These are phyloP conservation scores for Solioccasus polychromus DNA, from an alignment of 768 basidiomycete species.

Conservation along the genomic window DNA sequence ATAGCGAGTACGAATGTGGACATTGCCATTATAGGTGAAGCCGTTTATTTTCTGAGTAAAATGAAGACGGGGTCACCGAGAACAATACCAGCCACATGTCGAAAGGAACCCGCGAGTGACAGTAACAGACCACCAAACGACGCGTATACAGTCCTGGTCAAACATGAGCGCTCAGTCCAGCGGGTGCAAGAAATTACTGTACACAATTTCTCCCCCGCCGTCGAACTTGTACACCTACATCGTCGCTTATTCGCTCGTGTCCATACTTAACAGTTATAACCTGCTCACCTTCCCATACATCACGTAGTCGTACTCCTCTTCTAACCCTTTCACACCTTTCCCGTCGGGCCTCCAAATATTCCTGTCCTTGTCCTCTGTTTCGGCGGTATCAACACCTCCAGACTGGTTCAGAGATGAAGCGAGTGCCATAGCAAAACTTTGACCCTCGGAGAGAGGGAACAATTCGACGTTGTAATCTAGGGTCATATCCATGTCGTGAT, in stretches of 20 bases:
- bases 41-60: constrained; percentile 71
- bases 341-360: constrained; percentile 85
- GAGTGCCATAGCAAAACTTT: constrained; percentile 82
- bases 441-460: constrained; percentile 64
- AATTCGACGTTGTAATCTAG: constrained; percentile 95
- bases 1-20: constrained; percentile 3
- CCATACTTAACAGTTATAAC: neutral
- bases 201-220: constrained; percentile 84
- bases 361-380: constrained; percentile 67
- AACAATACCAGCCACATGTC: constrained; percentile 89
- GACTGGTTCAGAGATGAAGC: constrained; percentile 70
- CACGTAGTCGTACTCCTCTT: constrained; percentile 97
- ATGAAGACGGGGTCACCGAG: constrained; percentile 92
- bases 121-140: constrained; percentile 96
- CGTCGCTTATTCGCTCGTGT: constrained; percentile 10
- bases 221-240: constrained; percentile 94
- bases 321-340: constrained; percentile 75
- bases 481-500: constrained; percentile 88
- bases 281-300: constrained; percentile 91
- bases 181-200: constrained; percentile 9
- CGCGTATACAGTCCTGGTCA: constrained; percentile 82
- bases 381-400: constrained; percentile 51
- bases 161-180: constrained; percentile 1
- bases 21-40: neutral
- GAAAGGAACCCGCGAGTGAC: constrained; percentile 88